Evolutionary conservation across 140 eudicot genomes (phyloP).

Genomic region (Erigeron philadelphicus): DNA sequence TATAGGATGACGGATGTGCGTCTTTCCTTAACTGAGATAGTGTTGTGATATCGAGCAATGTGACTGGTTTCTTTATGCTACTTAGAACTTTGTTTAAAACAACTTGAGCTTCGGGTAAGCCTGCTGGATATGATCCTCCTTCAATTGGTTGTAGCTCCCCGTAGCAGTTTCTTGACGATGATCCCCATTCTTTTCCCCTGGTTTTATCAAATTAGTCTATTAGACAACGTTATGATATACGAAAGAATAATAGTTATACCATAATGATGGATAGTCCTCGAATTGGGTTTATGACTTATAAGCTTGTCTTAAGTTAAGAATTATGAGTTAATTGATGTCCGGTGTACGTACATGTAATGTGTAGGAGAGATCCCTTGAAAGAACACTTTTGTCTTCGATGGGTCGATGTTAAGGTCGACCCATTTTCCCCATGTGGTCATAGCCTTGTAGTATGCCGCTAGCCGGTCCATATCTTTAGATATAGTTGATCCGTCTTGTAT

Average conservation of each 20-base stretch:
- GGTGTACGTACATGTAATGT: conserved; percentile 46
- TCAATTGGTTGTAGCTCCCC: conserved; percentile 45
- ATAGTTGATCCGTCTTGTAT: conserved; percentile 41
- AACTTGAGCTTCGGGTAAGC: conserved; percentile 38
- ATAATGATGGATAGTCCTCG: too few species aligned
- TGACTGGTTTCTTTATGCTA: conserved; percentile 42
- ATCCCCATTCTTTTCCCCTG: conserved; percentile 52
- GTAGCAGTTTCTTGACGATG: conserved; percentile 37
- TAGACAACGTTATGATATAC: too few species aligned
- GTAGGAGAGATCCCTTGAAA: conserved; percentile 56
- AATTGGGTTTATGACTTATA: too few species aligned
- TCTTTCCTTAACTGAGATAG: conserved; percentile 76
- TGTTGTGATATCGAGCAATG: conserved; percentile 56
- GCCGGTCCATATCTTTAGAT: conserved; percentile 49
- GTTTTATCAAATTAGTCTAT: not conserved
- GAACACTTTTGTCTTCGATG: conserved; percentile 42
- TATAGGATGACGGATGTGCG: conserved; percentile 62
- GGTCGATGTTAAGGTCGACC: conserved; percentile 46
- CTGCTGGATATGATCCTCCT: conserved; percentile 56
- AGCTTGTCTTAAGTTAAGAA: not conserved
- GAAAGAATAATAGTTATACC: not conserved
- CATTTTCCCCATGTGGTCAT: conserved; percentile 54
- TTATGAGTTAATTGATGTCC: not conserved
- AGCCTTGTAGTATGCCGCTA: conserved; percentile 42
- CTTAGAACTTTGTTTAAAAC: conserved; percentile 47